Evolutionary conservation across 306 rosid genomes (phyloP).

Genomic region (Prunus fruticosa): DNA sequence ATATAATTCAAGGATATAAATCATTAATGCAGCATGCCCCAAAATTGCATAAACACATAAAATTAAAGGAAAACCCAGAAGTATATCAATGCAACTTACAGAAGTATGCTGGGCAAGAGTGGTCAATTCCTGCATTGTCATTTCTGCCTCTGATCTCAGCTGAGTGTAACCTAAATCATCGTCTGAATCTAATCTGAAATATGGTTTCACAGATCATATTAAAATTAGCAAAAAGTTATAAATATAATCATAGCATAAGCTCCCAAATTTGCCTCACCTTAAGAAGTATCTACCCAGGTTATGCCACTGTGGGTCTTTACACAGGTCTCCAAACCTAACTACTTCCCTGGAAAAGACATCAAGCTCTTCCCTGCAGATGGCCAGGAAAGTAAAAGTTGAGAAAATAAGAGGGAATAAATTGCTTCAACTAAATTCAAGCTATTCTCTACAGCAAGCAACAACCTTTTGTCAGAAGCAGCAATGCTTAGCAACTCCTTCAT

Average conservation of each 20-base stretch:
- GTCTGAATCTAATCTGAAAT: constrained; percentile 69
- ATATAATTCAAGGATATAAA: background rate
- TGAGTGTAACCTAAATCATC: constrained; percentile 37
- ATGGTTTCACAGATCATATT: constrained; percentile 24
- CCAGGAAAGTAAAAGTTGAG: constrained; percentile 20
- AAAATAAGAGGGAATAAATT: constrained; percentile 2
- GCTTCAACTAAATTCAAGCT: constrained; percentile 17
- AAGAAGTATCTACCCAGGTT: constrained; percentile 67
- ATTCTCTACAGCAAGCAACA: constrained; percentile 24
- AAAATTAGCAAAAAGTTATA: constrained; percentile 5
- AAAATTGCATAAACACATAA: background rate
- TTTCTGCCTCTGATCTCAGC: constrained; percentile 52
- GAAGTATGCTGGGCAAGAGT: constrained; percentile 64
- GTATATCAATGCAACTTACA: constrained; percentile 44
- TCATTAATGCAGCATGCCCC: background rate
- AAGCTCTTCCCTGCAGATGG: constrained; percentile 65
- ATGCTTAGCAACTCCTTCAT: constrained; percentile 62
- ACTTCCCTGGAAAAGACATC: constrained; percentile 68
- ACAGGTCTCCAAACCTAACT: constrained; percentile 75
- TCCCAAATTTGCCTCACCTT: constrained; percentile 38
- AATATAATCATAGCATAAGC: constrained; percentile 7
- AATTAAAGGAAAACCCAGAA: too few relatives aligned
- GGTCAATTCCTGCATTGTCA: constrained; percentile 67
- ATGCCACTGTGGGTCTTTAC: constrained; percentile 97
- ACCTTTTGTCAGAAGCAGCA: constrained; percentile 96